Conservation (phyloP, 2,329 filamentous ascomycete genomes). For the Ceratocystis eucalypticola region DNA sequence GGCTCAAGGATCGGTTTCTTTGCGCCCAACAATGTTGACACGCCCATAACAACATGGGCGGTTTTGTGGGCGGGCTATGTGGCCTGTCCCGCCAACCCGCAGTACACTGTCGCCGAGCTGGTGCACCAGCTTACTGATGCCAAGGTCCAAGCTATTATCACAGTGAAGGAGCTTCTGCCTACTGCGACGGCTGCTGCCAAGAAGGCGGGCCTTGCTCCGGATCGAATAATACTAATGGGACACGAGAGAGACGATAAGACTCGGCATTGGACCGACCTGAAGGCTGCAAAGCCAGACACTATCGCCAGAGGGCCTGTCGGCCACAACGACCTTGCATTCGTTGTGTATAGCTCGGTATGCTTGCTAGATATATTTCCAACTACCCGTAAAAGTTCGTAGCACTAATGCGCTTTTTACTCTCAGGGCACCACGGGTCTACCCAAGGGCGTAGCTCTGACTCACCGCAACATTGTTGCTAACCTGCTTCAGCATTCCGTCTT, state of each 20-base stretch:
- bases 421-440: conserved; percentile 75
- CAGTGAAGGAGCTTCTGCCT: conserved; percentile 53
- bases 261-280: conserved; percentile 60
- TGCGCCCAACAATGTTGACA: conserved; percentile 78
- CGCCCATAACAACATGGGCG: conserved; percentile 62
- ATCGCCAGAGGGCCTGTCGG: conserved; percentile 28
- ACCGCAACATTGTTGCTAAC: conserved; percentile 72
- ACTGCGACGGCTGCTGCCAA: conserved; percentile 54
- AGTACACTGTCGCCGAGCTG: conserved; percentile 72
- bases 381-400: background rate
- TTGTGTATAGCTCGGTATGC: conserved; percentile 64
- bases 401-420: background rate
- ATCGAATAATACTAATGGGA: conserved; percentile 65
- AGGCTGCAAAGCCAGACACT: conserved; percentile 22
- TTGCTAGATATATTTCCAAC: background rate
- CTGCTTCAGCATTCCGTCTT: conserved; percentile 40
- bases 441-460: conserved; percentile 80
- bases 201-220: conserved; percentile 53
- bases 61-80: conserved; percentile 71
- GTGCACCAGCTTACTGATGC: conserved; percentile 73
- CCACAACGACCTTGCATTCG: conserved; percentile 61
- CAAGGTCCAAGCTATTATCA: conserved; percentile 59
- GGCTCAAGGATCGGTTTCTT: conserved; percentile 74
- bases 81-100: conserved; percentile 75
- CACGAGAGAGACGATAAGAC: conserved; percentile 48